Percentiles rank a stretch among this genome's conserved stretches.
Conservation (phyloP, 257 asterid species). For the Nicotiana noctiflora region DNA sequence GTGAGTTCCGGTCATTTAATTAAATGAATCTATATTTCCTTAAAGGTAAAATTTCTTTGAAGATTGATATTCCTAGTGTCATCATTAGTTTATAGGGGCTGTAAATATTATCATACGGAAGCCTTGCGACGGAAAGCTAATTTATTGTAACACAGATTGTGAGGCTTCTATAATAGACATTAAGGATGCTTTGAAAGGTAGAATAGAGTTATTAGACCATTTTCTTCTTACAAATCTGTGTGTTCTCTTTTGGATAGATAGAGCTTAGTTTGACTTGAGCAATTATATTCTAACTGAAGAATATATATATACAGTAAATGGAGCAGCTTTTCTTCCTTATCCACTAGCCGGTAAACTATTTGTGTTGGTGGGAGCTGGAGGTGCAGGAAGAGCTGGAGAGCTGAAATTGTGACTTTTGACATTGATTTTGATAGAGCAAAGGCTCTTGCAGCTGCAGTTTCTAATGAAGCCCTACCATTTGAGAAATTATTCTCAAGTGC, state of each 20-base stretch:
- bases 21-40: not conserved
- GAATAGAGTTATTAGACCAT: not conserved
- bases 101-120: too few species aligned
- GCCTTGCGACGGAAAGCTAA: too few species aligned
- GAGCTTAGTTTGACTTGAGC: not conserved
- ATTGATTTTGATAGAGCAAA: conserved; percentile 56
- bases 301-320: not conserved
- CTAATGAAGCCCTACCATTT: conserved; percentile 42
- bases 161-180: conserved; percentile 65
- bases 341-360: conserved; percentile 39
- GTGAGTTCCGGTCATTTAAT: not conserved
- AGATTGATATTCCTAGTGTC: not conserved
- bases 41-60: not conserved
- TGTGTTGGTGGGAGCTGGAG: conserved; percentile 64
- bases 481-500: conserved; percentile 36
- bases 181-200: conserved; percentile 56
- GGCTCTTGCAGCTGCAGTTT: conserved; percentile 47
- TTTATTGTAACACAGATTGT: conserved; percentile 31
- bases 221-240: not conserved
- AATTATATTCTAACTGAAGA: not conserved
- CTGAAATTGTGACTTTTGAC: conserved; percentile 43
- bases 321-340: conserved; percentile 20
- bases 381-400: conserved; percentile 73
- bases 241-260: not conserved
- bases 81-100: too few species aligned